phyloP scores from a whole-genome alignment of 1,284 basidiomycete genomes.

The Athelia psychrophila region DNA sequence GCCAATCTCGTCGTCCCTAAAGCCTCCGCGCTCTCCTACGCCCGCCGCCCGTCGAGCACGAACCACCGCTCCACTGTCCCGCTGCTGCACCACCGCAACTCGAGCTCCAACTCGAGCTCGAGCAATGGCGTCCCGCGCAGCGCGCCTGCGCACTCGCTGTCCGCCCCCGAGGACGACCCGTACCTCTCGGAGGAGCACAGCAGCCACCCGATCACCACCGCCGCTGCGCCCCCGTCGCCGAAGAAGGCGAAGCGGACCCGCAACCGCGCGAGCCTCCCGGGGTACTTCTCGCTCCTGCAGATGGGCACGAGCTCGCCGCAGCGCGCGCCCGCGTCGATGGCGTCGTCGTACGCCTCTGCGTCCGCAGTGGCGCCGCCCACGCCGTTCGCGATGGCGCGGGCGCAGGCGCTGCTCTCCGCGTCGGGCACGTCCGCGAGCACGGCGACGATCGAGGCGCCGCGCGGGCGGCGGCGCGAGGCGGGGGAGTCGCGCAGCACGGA shows the following conservation, averaged over 20 bases:
- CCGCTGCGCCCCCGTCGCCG: constrained; percentile 25
- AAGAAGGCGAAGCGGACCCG: constrained; percentile 49
- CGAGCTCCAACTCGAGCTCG: constrained; percentile 37
- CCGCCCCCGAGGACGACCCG: constrained; percentile 41
- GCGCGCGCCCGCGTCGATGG: constrained; percentile 34
- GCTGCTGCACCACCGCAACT: constrained; percentile 50
- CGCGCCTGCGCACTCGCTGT: constrained; percentile 30
- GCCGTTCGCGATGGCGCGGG: constrained; percentile 24
- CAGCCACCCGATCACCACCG: constrained; percentile 24
- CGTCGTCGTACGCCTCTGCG: constrained; percentile 42
- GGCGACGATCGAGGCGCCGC: constrained; percentile 42
- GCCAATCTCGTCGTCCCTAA: constrained; percentile 25
- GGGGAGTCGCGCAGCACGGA: constrained; percentile 28
- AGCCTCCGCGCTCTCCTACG: constrained; percentile 47
- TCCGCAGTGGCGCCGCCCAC: constrained; percentile 60
- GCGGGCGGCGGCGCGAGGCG: constrained; percentile 45
- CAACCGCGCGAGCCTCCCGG: constrained; percentile 71
- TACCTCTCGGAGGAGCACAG: constrained; percentile 23
- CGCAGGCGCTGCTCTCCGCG: constrained; percentile 9
- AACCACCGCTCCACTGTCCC: constrained; percentile 65
- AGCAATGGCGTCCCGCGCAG: constrained; percentile 44
- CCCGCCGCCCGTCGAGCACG: constrained; percentile 66
- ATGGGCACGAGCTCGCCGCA: constrained; percentile 43
- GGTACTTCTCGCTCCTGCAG: constrained; percentile 72
- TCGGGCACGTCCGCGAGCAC: constrained; percentile 8